These are phyloP conservation scores for Erodium trifolium DNA, from an alignment of 441 rosid species.

Conservation along the genomic window DNA sequence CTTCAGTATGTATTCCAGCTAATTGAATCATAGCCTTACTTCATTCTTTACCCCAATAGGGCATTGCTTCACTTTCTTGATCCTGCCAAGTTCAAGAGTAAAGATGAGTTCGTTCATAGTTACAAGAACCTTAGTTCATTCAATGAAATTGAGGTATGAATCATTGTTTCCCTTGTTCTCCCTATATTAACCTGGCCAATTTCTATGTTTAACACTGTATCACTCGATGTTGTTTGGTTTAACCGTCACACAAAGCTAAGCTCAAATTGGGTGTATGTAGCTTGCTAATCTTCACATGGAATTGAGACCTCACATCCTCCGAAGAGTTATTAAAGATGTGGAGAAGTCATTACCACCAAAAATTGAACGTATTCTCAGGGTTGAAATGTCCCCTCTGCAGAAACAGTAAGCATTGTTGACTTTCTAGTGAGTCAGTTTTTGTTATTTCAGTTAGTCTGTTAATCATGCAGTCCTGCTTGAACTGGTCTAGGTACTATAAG, in stretches of 20 bases:
- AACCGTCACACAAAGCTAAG: slow-evolving; percentile 15
- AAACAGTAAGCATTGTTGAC: slow-evolving; percentile 61
- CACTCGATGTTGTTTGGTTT: slow-evolving; percentile 14
- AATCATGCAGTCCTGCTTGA: slow-evolving; percentile 9
- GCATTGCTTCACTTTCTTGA: slow-evolving; percentile 99
- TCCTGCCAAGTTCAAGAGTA: slow-evolving; percentile 77
- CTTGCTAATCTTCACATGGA: slow-evolving; percentile 98
- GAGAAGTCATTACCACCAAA: slow-evolving; percentile 99
- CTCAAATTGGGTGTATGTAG: slow-evolving; percentile 25
- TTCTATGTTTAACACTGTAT: not conserved
- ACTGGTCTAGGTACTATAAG: slow-evolving; percentile 72
- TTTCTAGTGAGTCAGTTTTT: slow-evolving; percentile 10
- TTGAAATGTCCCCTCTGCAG: slow-evolving; percentile 99
- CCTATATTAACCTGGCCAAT: not conserved
- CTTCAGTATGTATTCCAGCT: not conserved
- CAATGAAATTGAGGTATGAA: slow-evolving; percentile 81
- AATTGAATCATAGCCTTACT: not conserved
- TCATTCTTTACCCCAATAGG: slow-evolving; percentile 35
- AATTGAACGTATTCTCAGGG: slow-evolving; percentile 97
- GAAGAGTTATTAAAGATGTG: slow-evolving; percentile 98
- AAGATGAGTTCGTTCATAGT: slow-evolving; percentile 93
- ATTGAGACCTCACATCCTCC: slow-evolving; percentile 94
- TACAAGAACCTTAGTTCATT: slow-evolving; percentile 98
- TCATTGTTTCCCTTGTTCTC: slow-evolving; percentile 14
- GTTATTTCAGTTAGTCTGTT: slow-evolving; percentile 8